phyloP scores from a whole-genome alignment of 192 early-diverging fungal genomes.

The Pilobolus umbonatus region DNA sequence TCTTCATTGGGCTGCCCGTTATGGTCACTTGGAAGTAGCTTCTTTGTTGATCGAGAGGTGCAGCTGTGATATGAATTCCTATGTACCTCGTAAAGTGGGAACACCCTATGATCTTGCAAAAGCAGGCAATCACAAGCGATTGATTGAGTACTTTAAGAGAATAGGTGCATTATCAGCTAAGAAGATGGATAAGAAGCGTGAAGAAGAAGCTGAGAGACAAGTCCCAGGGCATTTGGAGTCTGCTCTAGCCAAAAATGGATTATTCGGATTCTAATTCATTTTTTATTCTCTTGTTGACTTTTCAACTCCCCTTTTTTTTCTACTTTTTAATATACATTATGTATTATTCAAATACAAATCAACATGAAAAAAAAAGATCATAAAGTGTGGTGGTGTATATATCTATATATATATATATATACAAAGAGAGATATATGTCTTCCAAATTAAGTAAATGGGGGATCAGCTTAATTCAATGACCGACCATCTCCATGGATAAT shows the following conservation, averaged over 20 bases:
- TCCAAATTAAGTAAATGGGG: too few relatives aligned
- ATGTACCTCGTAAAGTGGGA: conserved; percentile 24
- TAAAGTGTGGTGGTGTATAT: too few relatives aligned
- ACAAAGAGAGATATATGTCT: too few relatives aligned
- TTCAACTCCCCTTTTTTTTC: background rate
- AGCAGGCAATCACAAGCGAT: conserved; percentile 17
- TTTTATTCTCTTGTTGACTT: background rate
- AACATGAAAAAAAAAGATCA: too few relatives aligned
- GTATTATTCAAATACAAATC: background rate
- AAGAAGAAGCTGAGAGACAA: conserved; percentile 25
- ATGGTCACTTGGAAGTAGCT: conserved; percentile 26
- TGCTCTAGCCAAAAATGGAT: conserved; percentile 23
- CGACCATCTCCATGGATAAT: too few relatives aligned
- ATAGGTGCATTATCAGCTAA: conserved; percentile 24
- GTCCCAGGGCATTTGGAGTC: conserved; percentile 25
- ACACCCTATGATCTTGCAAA: conserved; percentile 33
- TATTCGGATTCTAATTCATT: conserved; percentile 20
- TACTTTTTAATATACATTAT: background rate
- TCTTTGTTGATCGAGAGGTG: conserved; percentile 24
- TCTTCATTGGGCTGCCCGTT: conserved; percentile 32
- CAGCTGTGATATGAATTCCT: conserved; percentile 27
- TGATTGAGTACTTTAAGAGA: conserved; percentile 31
- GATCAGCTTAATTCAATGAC: too few relatives aligned
- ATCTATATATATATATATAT: too few relatives aligned
- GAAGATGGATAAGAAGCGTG: conserved; percentile 26